Base-by-base conservation (phyloP, 1,284 basidiomycete species). In the Cutaneotrichosporon daszewskae region DNA sequence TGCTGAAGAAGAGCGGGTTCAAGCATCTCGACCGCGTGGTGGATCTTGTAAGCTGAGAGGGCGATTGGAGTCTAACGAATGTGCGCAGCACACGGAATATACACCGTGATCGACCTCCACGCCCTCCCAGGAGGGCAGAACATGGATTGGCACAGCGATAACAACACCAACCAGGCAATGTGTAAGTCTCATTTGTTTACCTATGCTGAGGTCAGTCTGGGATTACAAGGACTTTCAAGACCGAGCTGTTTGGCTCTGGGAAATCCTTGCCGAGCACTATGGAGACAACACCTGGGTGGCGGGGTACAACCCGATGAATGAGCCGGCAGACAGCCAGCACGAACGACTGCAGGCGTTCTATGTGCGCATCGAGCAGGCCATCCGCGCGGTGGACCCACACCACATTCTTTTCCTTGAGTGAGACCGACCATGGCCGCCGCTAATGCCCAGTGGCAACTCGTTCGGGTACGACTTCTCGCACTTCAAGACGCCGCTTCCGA, bases 201-300 rank as follows among this genome's bases (percentile, higher is more conserved):
- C n/a, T n/a, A n/a, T 22, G 32, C 32, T 33, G 19, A 33, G 19
- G 4, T 81, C 32, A 33, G 32, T 85, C 68, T 86, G 82, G 81
- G 72, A 72, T 13, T 82, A 84, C 70, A 83, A 78, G 55, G 82
- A 86, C 60, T 84, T 85, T 63, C 82, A 85, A 62, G 81, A 85
- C 58, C 74, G 83, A 3, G 63, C 79, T 4, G 69, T 84, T 27
- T 79, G 79, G 76, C 74, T 85, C 20, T 85, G 84, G 83, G 74
- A 72, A 35, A 71, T 81, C 56, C 69, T 85, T 14, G 81, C 83
- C 0, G 10, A 66, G 51, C 79, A 78, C 53, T 84, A 85, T 67
- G 78, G 73, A 42, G 75, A 76, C 41, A 81, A 85, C 57, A 63
- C 74, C 32, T 85, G 84, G 83, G 65, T 72, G 18, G 60, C 60